These are phyloP conservation scores for Russula vinacea DNA, from an alignment of 768 basidiomycete genomes.

Conservation along the genomic window DNA sequence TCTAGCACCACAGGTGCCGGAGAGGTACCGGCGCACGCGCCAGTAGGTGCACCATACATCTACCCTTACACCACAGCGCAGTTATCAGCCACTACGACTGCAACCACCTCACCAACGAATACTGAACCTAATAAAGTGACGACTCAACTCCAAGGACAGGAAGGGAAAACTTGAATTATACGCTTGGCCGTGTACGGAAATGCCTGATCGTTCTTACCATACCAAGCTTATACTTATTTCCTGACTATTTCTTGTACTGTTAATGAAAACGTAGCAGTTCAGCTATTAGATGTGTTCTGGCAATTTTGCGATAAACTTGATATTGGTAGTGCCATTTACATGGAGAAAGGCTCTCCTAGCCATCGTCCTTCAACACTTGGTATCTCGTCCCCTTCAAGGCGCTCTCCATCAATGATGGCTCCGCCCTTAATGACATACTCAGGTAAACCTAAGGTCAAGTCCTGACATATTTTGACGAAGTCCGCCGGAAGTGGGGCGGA, in stretches of 20 bases:
- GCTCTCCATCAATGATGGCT: conserved; percentile 19
- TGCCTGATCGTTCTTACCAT: conserved; percentile 11
- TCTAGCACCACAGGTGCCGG: conserved; percentile 29
- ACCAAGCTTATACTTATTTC: conserved; percentile 21
- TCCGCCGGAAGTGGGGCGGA: conserved; percentile 27
- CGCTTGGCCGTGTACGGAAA: not conserved
- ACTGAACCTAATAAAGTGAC: conserved; percentile 12
- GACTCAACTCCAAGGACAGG: conserved; percentile 11
- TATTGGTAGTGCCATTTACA: not conserved
- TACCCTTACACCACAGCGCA: conserved; percentile 22
- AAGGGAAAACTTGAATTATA: conserved; percentile 12
- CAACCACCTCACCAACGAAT: not conserved
- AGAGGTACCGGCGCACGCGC: conserved; percentile 24
- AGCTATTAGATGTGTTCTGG: not conserved
- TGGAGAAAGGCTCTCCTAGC: conserved; percentile 12
- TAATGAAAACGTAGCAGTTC: conserved; percentile 8
- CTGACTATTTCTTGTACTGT: conserved; percentile 24
- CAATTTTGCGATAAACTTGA: not conserved
- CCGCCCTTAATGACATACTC: conserved; percentile 20
- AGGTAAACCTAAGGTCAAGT: conserved; percentile 13
- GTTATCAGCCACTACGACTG: not conserved
- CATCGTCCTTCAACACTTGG: conserved; percentile 22
- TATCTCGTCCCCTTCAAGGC: not conserved
- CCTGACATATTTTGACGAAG: conserved; percentile 23
- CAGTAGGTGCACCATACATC: conserved; percentile 29